phyloP scores from a whole-genome alignment of 306 rosid genomes.

The Sindora glabra region DNA sequence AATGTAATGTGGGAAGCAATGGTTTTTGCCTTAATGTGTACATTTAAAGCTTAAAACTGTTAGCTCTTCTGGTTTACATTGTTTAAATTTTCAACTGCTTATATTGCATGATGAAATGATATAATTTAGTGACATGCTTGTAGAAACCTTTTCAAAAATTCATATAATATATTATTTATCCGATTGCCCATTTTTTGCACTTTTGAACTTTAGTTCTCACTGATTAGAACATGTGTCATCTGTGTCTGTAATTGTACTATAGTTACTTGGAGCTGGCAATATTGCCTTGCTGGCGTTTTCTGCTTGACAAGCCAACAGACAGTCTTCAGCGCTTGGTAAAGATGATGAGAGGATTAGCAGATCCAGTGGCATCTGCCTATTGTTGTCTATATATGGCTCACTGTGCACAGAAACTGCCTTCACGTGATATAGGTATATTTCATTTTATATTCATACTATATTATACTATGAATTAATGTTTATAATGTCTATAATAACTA shows the following conservation, averaged over 20 bases:
- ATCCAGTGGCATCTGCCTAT: conserved; percentile 88
- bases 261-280: conserved; percentile 95
- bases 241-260: conserved; percentile 21
- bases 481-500: conserved; percentile 4
- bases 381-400: conserved; percentile 69
- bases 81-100: too few relatives aligned
- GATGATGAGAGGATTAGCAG: conserved; percentile 88
- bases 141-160: neutral
- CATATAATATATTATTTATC: neutral
- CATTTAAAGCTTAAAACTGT: too few relatives aligned
- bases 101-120: neutral
- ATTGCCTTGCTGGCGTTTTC: conserved; percentile 84
- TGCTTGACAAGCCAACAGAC: conserved; percentile 57
- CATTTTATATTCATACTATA: too few relatives aligned
- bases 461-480: neutral
- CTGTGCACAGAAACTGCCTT: conserved; percentile 69
- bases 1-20: neutral
- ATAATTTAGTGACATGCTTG: neutral
- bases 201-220: neutral
- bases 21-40: neutral
- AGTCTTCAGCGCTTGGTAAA: conserved; percentile 62
- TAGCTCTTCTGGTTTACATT: too few relatives aligned
- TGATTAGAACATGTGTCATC: conserved; percentile 3
- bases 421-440: conserved; percentile 57
- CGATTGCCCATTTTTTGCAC: neutral